A percentile compares a stretch with the other conserved stretches of the same genome.
These are phyloP conservation scores for Fistulinella prunicolor DNA, from an alignment of 768 basidiomycete genomes.

Conservation along the genomic window DNA sequence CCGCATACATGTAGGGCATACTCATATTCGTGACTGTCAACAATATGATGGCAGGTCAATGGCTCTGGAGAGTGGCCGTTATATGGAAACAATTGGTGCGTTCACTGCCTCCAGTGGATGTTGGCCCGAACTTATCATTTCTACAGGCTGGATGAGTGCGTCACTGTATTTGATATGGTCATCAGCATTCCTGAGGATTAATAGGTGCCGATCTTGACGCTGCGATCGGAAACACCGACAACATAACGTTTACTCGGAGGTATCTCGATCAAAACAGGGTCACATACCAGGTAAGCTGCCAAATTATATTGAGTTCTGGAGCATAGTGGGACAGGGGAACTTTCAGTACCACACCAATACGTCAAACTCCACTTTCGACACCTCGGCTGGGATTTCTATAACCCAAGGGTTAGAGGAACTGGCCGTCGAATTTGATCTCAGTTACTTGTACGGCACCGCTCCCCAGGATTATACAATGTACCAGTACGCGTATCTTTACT, in stretches of 20 bases:
- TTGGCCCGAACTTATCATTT: background rate
- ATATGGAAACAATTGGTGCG: conserved; percentile 89
- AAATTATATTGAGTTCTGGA: background rate
- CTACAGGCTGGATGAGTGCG: conserved; percentile 60
- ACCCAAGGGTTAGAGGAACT: conserved; percentile 54
- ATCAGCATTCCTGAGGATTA: background rate
- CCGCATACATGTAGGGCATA: too few relatives aligned
- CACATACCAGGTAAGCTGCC: conserved; percentile 55
- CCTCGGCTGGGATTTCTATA: conserved; percentile 48
- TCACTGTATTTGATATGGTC: background rate
- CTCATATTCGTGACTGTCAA: conserved; percentile 25
- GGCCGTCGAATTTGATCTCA: conserved; percentile 58
- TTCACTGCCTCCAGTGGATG: background rate
- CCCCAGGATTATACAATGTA: conserved; percentile 72
- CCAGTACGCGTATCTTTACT: conserved; percentile 51
- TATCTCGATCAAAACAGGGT: conserved; percentile 81
- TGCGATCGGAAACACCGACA: conserved; percentile 36
- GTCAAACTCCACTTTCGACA: conserved; percentile 58
- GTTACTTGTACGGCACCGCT: conserved; percentile 61
- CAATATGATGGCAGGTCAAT: conserved; percentile 23
- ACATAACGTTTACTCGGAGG: conserved; percentile 62
- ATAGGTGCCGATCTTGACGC: conserved; percentile 49
- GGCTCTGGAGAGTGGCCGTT: conserved; percentile 76
- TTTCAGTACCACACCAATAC: conserved; percentile 61
- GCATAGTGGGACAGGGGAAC: background rate